Evolutionary conservation across 192 early-diverging fungal genomes (phyloP).

Genomic region (Glomus cerebriforme): DNA sequence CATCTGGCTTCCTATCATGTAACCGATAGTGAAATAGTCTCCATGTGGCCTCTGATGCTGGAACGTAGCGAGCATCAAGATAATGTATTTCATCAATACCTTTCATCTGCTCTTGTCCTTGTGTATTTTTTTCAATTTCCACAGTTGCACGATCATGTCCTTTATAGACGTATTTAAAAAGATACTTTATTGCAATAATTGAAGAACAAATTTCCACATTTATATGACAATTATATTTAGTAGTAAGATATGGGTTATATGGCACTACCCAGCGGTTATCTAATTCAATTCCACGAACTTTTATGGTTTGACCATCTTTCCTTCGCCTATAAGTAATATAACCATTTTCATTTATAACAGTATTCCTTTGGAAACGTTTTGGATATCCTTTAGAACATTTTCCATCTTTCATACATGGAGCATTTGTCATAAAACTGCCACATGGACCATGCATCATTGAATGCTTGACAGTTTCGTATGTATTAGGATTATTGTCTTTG

Average conservation of each 20-base stretch:
- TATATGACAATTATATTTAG: constrained; percentile 43
- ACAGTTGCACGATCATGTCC: no score
- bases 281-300: not conserved
- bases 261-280: constrained; percentile 34
- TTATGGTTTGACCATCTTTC: not conserved
- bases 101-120: no score
- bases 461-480: constrained; percentile 32
- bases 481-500: not conserved
- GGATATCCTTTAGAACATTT: constrained; percentile 41
- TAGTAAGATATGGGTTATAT: constrained; percentile 38
- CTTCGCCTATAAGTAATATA: constrained; percentile 35
- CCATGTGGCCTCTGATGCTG: no score
- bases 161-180: no score
- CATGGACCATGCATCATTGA: constrained; percentile 43
- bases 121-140: no score
- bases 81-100: no score
- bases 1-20: no score
- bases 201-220: constrained; percentile 46
- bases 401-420: constrained; percentile 38
- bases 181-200: no score
- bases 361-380: not conserved
- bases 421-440: not conserved
- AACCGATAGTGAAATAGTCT: no score
- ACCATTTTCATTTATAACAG: constrained; percentile 24
- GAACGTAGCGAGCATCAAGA: no score